Evolutionary conservation across 2,329 filamentous ascomycete genomes (phyloP).

Genomic region (Elsinoe perseae): DNA sequence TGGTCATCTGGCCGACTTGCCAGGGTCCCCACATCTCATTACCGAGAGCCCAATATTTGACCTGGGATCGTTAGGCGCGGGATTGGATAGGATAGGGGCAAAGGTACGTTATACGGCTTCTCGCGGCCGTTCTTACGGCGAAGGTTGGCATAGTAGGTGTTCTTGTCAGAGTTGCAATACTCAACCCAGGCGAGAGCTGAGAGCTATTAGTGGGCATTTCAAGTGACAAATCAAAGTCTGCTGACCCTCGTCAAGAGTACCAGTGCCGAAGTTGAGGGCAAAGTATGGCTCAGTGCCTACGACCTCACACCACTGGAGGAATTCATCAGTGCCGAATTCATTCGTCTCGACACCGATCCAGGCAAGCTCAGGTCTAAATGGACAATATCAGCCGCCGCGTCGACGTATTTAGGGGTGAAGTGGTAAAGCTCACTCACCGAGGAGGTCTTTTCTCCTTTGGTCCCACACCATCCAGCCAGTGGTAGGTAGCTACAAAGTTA

Average conservation of each 20-base stretch:
- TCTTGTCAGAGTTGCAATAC: slow-evolving; percentile 71
- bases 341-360: slow-evolving; percentile 73
- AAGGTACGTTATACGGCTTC: slow-evolving; percentile 61
- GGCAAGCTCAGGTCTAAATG: slow-evolving; percentile 59
- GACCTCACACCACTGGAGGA: slow-evolving; percentile 69
- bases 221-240: background rate
- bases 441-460: slow-evolving; percentile 59
- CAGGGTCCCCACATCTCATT: slow-evolving; percentile 64
- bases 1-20: slow-evolving; percentile 61
- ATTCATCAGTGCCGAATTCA: slow-evolving; percentile 78
- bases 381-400: background rate
- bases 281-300: slow-evolving; percentile 72
- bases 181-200: slow-evolving; percentile 68
- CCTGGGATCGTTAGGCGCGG: slow-evolving; percentile 14
- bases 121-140: slow-evolving; percentile 66
- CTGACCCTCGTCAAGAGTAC: slow-evolving; percentile 49
- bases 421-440: slow-evolving; percentile 16
- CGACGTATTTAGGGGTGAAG: background rate
- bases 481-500: slow-evolving; percentile 78
- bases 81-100: background rate
- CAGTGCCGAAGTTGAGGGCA: slow-evolving; percentile 74
- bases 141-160: slow-evolving; percentile 76
- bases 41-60: slow-evolving; percentile 81
- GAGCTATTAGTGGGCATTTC: background rate
- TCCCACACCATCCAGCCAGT: slow-evolving; percentile 76